phyloP scores from a whole-genome alignment of 305 asterid genomes.

The Rubia balearica region DNA sequence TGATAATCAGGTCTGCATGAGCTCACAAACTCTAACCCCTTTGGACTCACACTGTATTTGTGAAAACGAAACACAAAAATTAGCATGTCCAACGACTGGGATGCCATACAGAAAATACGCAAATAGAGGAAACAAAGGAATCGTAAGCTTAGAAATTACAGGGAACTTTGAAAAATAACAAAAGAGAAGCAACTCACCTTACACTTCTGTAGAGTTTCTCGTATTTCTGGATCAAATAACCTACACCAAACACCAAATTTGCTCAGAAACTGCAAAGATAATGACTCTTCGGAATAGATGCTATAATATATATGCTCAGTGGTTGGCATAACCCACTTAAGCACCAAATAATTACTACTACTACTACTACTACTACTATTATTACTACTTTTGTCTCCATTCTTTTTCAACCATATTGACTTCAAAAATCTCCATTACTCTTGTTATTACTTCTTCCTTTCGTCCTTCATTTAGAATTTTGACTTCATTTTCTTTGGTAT shows the following conservation, averaged over 20 bases:
- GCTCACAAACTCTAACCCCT: slow-evolving; percentile 63
- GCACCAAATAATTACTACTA: background rate
- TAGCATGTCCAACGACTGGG: slow-evolving; percentile 12
- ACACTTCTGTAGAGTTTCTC: slow-evolving; percentile 58
- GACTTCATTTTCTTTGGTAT: background rate
- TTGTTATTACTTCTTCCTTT: background rate
- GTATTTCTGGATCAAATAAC: slow-evolving; percentile 66
- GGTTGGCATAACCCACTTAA: background rate
- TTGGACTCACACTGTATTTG: slow-evolving; percentile 65
- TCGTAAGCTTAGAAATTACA: background rate
- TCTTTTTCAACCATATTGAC: too few relatives aligned
- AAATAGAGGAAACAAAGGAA: background rate
- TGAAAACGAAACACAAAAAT: slow-evolving; percentile 9
- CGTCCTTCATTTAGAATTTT: background rate
- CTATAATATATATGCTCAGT: slow-evolving; percentile 11
- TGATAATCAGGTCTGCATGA: slow-evolving; percentile 91
- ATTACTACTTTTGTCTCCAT: slow-evolving; percentile 1
- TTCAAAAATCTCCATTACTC: background rate
- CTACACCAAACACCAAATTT: slow-evolving; percentile 37
- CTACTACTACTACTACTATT: background rate
- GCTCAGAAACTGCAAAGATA: slow-evolving; percentile 16
- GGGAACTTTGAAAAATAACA: background rate
- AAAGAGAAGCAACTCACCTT: slow-evolving; percentile 43
- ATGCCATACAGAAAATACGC: background rate
- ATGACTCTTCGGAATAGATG: slow-evolving; percentile 13